Base-by-base conservation (phyloP, 1,284 basidiomycete genomes). In the Taiwanofungus camphoratus region DNA sequence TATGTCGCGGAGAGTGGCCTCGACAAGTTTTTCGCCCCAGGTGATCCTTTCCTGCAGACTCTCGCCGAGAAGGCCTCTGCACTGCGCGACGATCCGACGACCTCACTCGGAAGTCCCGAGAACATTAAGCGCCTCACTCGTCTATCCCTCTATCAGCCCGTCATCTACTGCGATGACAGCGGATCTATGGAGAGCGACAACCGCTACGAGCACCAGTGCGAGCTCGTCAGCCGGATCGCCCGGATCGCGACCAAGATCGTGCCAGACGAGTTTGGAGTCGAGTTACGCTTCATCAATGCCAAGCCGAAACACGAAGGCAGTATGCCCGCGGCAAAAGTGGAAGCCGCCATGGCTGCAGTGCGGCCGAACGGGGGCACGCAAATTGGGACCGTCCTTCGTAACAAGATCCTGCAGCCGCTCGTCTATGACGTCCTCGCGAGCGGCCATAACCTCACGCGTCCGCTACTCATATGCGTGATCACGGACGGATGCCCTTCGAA, bases 81-180 rank as follows among this genome's bases (percentile, higher is more conserved):
- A 13, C 31, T 41, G 8, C 20, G 18, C 21, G 5, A 22, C 24
- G 43, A 45, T 32, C 5, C 4, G 3, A 31, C 24, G 1, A 37
- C 31, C 7, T 9, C 19, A n/a, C 34, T 41, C 16, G 23, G 39
- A 16, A 21, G n/a, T 8, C 44, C 44, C 13, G 44, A 36, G 5
- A 41, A 37, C 29, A 21, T 45, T 13, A 33, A 45, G 21, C 44
- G 44, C 13, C 35, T 45, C n/a, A 40, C 39, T n/a, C 16, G 15
- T 8, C 23, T 45, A 13, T 41, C 44, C 3, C 39, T 45, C 4
- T 45, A 45, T 27, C 44, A 41, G 22, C 34, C 39, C 1, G 39
- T 45, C 19, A 36, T 45, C 3, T 45, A 41, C 39, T 45, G 44
- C 44, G 44, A 45, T 20, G 44, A 45, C 34, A 45, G 44, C 34